Evolutionary conservation across 768 basidiomycete genomes (phyloP).

Genomic region (Auriscalpium vulgare): DNA sequence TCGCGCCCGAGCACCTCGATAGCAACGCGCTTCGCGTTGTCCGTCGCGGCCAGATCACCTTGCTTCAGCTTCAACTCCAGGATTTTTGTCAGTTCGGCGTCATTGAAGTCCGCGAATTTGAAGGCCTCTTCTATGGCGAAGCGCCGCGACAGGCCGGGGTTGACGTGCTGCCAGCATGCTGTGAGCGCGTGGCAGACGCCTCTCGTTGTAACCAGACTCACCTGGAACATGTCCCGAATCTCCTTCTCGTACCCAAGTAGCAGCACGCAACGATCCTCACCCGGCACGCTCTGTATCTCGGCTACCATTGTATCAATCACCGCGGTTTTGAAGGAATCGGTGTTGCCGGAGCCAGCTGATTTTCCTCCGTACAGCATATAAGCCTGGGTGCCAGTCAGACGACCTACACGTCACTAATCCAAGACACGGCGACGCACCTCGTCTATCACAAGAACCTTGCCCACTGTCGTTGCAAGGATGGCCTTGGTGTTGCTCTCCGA

Average conservation of each 20-base stretch:
- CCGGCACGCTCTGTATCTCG: conserved; percentile 60
- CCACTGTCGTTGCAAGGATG: conserved; percentile 48
- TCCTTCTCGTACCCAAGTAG: conserved; percentile 57
- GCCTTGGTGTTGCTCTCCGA: conserved; percentile 60
- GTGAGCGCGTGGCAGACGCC: background rate
- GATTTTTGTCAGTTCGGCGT: conserved; percentile 42
- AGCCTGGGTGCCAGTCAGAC: conserved; percentile 32
- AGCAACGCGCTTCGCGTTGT: conserved; percentile 48
- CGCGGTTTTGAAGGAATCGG: conserved; percentile 52
- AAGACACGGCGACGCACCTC: conserved; percentile 33
- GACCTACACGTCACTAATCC: background rate
- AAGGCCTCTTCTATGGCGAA: conserved; percentile 66
- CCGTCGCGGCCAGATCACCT: conserved; percentile 51
- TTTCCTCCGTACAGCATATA: conserved; percentile 56
- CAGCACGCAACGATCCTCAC: conserved; percentile 64
- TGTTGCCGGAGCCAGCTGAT: conserved; percentile 20
- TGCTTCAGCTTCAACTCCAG: conserved; percentile 48
- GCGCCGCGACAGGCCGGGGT: conserved; percentile 56
- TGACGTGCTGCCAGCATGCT: conserved; percentile 46
- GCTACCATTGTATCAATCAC: conserved; percentile 73
- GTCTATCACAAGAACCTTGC: conserved; percentile 66
- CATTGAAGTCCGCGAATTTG: conserved; percentile 57
- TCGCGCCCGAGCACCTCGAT: conserved; percentile 31
- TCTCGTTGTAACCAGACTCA: conserved; percentile 15
- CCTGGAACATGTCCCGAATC: conserved; percentile 73